A percentile compares a stretch with the other conserved stretches of the same genome.
Conservation (phyloP, 1,284 basidiomycete genomes). For the Grifola frondosa region DNA sequence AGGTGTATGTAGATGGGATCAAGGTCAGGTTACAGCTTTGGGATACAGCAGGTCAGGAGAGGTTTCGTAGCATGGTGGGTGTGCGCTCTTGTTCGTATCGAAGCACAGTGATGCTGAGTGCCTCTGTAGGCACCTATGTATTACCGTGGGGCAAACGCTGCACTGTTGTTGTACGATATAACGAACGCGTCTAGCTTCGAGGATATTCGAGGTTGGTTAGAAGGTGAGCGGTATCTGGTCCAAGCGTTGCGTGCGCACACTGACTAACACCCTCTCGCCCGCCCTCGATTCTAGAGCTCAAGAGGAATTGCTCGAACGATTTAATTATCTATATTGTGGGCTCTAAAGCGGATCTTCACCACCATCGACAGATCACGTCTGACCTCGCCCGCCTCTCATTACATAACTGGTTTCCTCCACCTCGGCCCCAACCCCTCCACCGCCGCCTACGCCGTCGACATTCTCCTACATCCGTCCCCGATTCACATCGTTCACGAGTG, state of each 20-base stretch:
- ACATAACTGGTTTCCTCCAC: slow-evolving; percentile 82
- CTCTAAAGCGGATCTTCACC: slow-evolving; percentile 80
- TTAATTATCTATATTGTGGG: slow-evolving; percentile 92
- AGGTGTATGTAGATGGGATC: slow-evolving; percentile 84
- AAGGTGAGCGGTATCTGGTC: slow-evolving; percentile 50
- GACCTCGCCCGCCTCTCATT: slow-evolving; percentile 80
- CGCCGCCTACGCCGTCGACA: slow-evolving; percentile 62
- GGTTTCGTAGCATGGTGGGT: slow-evolving; percentile 89
- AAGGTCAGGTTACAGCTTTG: slow-evolving; percentile 87
- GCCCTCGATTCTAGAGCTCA: slow-evolving; percentile 59
- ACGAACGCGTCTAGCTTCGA: slow-evolving; percentile 89
- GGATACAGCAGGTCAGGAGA: slow-evolving; percentile 98
- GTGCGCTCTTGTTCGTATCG: slow-evolving; percentile 12
- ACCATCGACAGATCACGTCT: slow-evolving; percentile 70
- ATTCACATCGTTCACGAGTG: slow-evolving; percentile 78
- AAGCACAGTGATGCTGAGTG: slow-evolving; percentile 11
- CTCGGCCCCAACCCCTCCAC: slow-evolving; percentile 59
- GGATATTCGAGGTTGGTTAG: slow-evolving; percentile 91
- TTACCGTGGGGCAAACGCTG: slow-evolving; percentile 97
- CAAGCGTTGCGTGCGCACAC: background rate
- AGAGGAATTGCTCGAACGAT: slow-evolving; percentile 82
- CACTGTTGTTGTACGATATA: slow-evolving; percentile 96
- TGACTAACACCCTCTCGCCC: background rate
- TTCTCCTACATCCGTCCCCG: slow-evolving; percentile 84
- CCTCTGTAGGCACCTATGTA: slow-evolving; percentile 89